phyloP scores from a whole-genome alignment of 805 yeast genomes.

The Candida tammaniensis region DNA sequence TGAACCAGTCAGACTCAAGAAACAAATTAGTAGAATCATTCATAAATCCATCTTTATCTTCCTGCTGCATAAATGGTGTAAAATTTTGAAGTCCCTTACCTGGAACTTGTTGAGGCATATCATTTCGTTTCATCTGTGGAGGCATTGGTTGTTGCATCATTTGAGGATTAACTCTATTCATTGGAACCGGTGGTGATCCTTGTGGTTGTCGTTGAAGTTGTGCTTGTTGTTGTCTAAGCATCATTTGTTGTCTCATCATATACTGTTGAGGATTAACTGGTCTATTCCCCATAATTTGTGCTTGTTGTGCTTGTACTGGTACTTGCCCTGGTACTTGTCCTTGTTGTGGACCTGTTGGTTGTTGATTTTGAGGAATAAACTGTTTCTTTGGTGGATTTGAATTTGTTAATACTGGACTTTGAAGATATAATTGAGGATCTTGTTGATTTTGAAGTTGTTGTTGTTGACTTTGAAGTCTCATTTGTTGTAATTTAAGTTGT shows the following conservation, averaged over 20 bases:
- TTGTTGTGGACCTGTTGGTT: conserved; percentile 1
- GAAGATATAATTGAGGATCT: conserved; percentile 16
- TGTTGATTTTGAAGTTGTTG: conserved; percentile 19
- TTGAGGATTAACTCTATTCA: conserved; percentile 7
- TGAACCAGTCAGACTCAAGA: conserved; percentile 28
- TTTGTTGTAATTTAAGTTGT: conserved; percentile 23
- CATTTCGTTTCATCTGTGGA: conserved; percentile 6
- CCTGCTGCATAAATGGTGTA: conserved; percentile 7
- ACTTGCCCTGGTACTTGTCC: conserved; percentile 3
- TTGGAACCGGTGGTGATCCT: conserved; percentile 5
- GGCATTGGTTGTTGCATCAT: conserved; percentile 4
- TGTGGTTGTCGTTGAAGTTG: conserved; percentile 10
- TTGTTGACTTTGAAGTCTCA: conserved; percentile 22
- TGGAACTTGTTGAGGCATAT: conserved; percentile 6
- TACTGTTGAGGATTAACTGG: no score
- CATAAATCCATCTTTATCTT: conserved; percentile 10
- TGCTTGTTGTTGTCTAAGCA: conserved; percentile 20
- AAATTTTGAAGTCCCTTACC: conserved; percentile 1
- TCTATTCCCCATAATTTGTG: conserved; percentile 11
- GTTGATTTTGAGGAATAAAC: conserved; percentile 16
- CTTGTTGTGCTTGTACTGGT: conserved; percentile 8
- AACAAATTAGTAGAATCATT: conserved; percentile 10
- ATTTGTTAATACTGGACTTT: conserved; percentile 15
- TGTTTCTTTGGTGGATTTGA: conserved; percentile 16
- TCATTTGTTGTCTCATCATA: conserved; percentile 24